These are phyloP conservation scores for Yamadazyma siamensis DNA, from an alignment of 1,139 yeast genomes.

Conservation along the genomic window DNA sequence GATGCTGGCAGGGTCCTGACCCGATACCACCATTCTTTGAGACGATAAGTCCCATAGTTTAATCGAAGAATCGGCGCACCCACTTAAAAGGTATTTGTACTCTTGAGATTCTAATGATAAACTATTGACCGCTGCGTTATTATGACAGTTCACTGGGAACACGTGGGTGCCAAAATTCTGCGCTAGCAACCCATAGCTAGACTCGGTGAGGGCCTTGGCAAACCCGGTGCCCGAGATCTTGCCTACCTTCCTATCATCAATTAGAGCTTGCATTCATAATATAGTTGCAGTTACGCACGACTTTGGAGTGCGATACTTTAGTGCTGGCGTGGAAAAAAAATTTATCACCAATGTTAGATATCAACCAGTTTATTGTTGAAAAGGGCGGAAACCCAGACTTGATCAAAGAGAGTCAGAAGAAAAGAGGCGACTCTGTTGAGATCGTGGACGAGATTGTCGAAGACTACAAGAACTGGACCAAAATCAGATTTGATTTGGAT, in stretches of 20 bases:
- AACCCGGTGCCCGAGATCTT: constrained; percentile 31
- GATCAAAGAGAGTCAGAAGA: constrained; percentile 83
- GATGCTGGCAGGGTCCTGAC: neutral
- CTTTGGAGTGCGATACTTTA: neutral
- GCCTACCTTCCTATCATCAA: constrained; percentile 32
- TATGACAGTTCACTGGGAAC: constrained; percentile 40
- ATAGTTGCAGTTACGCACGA: neutral
- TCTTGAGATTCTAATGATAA: constrained; percentile 59
- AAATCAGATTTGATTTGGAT: constrained; percentile 87
- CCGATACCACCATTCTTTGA: constrained; percentile 5
- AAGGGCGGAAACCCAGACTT: constrained; percentile 94
- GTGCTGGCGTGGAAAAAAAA: constrained; percentile 3
- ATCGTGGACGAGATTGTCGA: constrained; percentile 90
- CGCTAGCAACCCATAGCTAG: constrained; percentile 26
- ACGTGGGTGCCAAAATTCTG: constrained; percentile 24
- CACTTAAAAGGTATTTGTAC: constrained; percentile 56
- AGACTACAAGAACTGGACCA: constrained; percentile 91
- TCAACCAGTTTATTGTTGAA: constrained; percentile 85
- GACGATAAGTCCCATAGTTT: constrained; percentile 51
- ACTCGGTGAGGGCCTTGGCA: constrained; percentile 37
- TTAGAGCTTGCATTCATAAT: constrained; percentile 34
- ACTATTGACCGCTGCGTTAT: constrained; percentile 56
- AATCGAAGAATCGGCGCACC: constrained; percentile 74
- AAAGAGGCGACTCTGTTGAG: constrained; percentile 94
- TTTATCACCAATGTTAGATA: constrained; percentile 68